Conservation (phyloP, 2,329 filamentous ascomycete genomes). For the Dactylellina leptospora region DNA sequence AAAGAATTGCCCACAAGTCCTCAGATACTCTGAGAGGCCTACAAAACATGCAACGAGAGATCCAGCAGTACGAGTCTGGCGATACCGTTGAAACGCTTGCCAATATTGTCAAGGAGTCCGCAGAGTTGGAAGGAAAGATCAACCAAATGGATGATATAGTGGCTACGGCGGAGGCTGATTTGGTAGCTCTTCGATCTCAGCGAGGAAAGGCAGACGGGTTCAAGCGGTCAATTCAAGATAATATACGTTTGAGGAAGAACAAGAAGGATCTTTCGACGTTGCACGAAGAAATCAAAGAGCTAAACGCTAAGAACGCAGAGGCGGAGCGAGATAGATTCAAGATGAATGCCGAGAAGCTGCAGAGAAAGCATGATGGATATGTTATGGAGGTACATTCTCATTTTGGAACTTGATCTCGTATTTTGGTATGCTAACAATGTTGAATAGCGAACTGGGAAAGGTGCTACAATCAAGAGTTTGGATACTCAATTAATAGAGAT, state of each 20-base stretch:
- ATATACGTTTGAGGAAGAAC: slow-evolving; percentile 83
- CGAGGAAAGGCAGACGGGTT: slow-evolving; percentile 75
- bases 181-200: slow-evolving; percentile 42
- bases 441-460: slow-evolving; percentile 62
- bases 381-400: slow-evolving; percentile 72
- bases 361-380: slow-evolving; percentile 73
- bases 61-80: slow-evolving; percentile 73
- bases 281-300: slow-evolving; percentile 73
- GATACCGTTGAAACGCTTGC: slow-evolving; percentile 32
- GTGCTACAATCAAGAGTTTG: slow-evolving; percentile 82
- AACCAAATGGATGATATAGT: slow-evolving; percentile 14
- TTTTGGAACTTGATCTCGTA: not conserved
- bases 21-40: slow-evolving; percentile 80
- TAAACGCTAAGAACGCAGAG: slow-evolving; percentile 81
- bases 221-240: slow-evolving; percentile 87
- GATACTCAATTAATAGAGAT: slow-evolving; percentile 79
- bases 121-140: slow-evolving; percentile 36
- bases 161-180: slow-evolving; percentile 2
- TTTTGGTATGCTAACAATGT: slow-evolving; percentile 1
- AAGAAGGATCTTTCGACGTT: slow-evolving; percentile 74
- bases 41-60: slow-evolving; percentile 76
- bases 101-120: slow-evolving; percentile 42
- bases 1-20: slow-evolving; percentile 75
- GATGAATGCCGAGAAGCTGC: slow-evolving; percentile 73
- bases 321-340: slow-evolving; percentile 81